Evolutionary conservation across 179 eudicot species (phyloP), one percentile per base, ranked within the genome.

Genomic region (Sideroxylon spinosum): DNA sequence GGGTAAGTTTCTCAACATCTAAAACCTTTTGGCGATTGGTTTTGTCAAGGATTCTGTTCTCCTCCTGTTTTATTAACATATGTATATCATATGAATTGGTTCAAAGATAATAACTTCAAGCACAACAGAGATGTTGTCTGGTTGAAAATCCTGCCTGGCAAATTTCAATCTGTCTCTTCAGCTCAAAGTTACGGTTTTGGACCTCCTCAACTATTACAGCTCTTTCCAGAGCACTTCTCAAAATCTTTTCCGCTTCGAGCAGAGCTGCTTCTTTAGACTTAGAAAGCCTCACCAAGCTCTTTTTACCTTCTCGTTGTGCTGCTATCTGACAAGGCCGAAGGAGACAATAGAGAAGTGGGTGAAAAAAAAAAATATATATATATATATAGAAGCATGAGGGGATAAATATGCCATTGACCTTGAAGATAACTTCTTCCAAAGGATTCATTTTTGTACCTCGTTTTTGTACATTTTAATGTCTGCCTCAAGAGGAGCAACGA

Each of bases 401-500:
- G 72, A 61, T 57, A 44, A 73, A 2, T 28, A 50, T 71, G 7
- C 22, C 17, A 23, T 71, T 53, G 10, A 25, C 46, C 61, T 71
- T 6, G 62, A 53, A 25, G 75, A 71, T 8, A 7, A 25, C 9
- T 2, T 37, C 26, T 56, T 19, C 4, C 57, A 32, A 73, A n/a
- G n/a, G 5, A 9, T 56, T 25, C 44, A 56, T 1, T 0, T 59
- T n/a, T 1, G 60, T 81, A 95, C 98, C 97, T 96, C 88, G 46
- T 83, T 86, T 82, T 87, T 91, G 71, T 84, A 83, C 85, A 91
- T 89, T 84, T 88, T 96, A 80, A 96, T 87, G 26, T 94, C 90
- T 67, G 99, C 92, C 80, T 96, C 99, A 9, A 94, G 91, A 80
- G 99, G 98, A 61, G 98, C 95, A 69, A 96, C 78, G 76, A 96